Evolutionary conservation across 352 stramenopile species (phyloP).

Genomic region (Phytophthora colocasiae): DNA sequence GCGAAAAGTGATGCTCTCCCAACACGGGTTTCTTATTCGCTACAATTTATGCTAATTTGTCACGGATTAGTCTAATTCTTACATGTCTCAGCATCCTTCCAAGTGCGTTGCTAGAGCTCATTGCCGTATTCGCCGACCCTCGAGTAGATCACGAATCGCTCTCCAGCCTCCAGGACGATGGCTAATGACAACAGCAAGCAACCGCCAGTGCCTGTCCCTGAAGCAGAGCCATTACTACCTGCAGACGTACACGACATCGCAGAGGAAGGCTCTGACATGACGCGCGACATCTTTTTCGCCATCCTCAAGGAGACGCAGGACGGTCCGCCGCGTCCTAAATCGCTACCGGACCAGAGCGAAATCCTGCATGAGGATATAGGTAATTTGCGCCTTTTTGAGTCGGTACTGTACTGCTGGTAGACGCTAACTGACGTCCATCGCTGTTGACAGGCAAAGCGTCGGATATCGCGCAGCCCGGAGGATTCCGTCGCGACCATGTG

Average conservation of each 20-base stretch:
- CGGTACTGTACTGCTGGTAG: not conserved
- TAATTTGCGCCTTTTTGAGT: slow-evolving; percentile 7
- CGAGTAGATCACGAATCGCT: slow-evolving; percentile 7
- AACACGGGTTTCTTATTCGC: slow-evolving; percentile 2
- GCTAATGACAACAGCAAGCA: slow-evolving; percentile 15
- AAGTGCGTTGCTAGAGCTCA: slow-evolving; percentile 13
- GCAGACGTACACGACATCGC: slow-evolving; percentile 58
- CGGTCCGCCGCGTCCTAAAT: slow-evolving; percentile 46
- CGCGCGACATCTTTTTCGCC: slow-evolving; percentile 71
- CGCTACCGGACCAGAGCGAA: slow-evolving; percentile 60
- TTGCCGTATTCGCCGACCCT: slow-evolving; percentile 18
- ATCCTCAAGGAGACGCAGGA: slow-evolving; percentile 64
- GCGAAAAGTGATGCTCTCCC: slow-evolving; percentile 12
- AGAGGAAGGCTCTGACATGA: slow-evolving; percentile 73
- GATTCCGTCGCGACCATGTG: slow-evolving; percentile 64
- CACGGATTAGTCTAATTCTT: slow-evolving; percentile 4
- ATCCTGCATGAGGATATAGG: slow-evolving; percentile 66
- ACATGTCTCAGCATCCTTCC: not conserved
- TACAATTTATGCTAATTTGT: not conserved
- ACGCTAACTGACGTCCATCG: slow-evolving; percentile 2
- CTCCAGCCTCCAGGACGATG: slow-evolving; percentile 9
- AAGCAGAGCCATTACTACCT: slow-evolving; percentile 37
- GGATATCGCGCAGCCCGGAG: slow-evolving; percentile 58
- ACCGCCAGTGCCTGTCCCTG: slow-evolving; percentile 3
- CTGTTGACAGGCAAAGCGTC: slow-evolving; percentile 49